These are phyloP conservation scores for Sporothrix protearum DNA, from an alignment of 2,329 filamentous ascomycete genomes.

Conservation along the genomic window DNA sequence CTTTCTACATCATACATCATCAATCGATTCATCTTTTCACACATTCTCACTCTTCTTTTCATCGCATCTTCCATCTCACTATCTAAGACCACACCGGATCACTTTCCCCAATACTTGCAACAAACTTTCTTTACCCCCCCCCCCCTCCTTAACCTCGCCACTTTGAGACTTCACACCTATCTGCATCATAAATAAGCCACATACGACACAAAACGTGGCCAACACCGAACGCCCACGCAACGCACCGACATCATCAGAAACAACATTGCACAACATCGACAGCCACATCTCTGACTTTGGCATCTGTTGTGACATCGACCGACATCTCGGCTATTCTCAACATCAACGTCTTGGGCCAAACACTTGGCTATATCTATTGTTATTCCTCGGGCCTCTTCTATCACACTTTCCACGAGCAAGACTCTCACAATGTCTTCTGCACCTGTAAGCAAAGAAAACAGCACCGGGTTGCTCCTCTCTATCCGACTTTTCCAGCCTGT, in stretches of 20 bases:
- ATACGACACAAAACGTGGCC: slow-evolving; percentile 4
- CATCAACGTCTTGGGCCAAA: background rate
- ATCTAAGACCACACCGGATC: background rate
- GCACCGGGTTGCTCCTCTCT: background rate
- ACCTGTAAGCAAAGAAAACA: background rate
- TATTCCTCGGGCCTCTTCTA: background rate
- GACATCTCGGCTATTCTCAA: background rate
- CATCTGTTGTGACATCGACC: background rate
- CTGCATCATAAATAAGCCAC: background rate
- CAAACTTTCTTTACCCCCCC: background rate
- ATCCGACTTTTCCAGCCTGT: background rate
- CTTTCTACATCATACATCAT: background rate
- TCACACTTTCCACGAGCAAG: background rate
- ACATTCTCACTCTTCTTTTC: background rate
- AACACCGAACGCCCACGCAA: background rate
- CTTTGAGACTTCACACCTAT: background rate
- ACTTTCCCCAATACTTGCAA: background rate
- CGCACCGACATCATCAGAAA: background rate
- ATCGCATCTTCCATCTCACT: background rate
- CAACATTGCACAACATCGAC: background rate
- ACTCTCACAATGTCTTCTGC: background rate
- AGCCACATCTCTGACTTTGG: background rate
- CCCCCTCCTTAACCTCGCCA: background rate
- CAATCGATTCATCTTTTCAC: background rate
- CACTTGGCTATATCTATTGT: slow-evolving; percentile 5